Evolutionary conservation across 768 basidiomycete species (phyloP).

Genomic region (Lyophyllum atratum): DNA sequence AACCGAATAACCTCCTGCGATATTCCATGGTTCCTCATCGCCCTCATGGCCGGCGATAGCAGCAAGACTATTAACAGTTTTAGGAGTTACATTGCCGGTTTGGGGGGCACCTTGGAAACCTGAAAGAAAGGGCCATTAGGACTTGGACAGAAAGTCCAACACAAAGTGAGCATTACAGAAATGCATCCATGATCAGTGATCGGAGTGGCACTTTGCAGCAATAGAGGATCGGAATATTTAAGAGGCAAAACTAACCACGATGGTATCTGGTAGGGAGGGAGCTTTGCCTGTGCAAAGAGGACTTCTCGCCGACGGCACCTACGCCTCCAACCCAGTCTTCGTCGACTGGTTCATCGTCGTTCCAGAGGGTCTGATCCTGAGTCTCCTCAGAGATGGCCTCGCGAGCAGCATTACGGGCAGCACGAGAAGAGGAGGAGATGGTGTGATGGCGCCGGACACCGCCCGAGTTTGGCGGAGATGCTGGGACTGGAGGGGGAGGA

Average conservation of each 20-base stretch:
- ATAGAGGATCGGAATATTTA: constrained; percentile 1
- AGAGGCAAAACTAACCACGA: constrained; percentile 51
- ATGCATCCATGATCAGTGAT: constrained; percentile 23
- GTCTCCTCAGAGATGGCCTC: constrained; percentile 70
- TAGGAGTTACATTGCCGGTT: constrained; percentile 65
- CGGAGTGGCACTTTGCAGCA: constrained; percentile 16
- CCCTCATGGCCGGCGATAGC: constrained; percentile 87
- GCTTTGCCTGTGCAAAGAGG: constrained; percentile 75
- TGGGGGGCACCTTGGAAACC: constrained; percentile 56
- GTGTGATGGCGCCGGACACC: constrained; percentile 84
- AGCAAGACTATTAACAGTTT: constrained; percentile 78
- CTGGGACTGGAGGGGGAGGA: constrained; percentile 40
- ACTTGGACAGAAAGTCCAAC: constrained; percentile 3
- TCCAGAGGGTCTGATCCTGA: constrained; percentile 56
- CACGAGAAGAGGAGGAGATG: constrained; percentile 73
- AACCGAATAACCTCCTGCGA: constrained; percentile 53
- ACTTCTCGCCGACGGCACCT: constrained; percentile 83
- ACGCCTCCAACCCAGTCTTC: constrained; percentile 82
- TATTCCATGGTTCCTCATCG: constrained; percentile 88
- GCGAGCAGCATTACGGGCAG: constrained; percentile 59
- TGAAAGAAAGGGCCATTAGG: constrained; percentile 25
- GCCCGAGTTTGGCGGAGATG: constrained; percentile 41
- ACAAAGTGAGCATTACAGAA: constrained; percentile 20
- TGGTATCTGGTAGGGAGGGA: constrained; percentile 83
- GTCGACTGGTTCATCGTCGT: constrained; percentile 77